Base-by-base conservation (phyloP, 495 filamentous ascomycete species). In the Hyphodiscus hymeniophilus region DNA sequence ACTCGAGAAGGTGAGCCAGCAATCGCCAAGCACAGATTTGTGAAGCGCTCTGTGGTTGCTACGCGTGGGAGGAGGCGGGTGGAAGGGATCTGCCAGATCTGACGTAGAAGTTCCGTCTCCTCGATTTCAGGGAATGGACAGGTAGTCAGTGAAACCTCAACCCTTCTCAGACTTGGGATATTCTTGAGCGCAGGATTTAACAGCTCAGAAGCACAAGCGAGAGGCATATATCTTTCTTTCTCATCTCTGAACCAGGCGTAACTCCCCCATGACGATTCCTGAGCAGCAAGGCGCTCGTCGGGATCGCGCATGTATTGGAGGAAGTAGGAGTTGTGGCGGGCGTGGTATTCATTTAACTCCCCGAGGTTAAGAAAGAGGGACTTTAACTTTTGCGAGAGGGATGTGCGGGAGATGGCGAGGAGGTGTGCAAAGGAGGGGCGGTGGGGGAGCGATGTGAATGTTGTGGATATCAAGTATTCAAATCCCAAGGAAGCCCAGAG, bases 331-430 rank as follows among this genome's bases (percentile, higher is more conserved):
- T 58, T 58, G 23, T 58, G 51, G 1, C 55, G 45, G 10, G 47
- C 51, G 33, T 58, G 51, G 21, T 58, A 54, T 22, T 58, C 55
- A 34, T 58, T 51, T 8, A 58, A 18, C 18, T 51, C 51, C 15
- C 44, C 44, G n/a, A 44, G 45, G 11, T 55, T 58, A 16, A 58
- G 28, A 15, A n/a, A 16, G 1, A 58, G 20, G n/a, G n/a, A 13
- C 17, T 48, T 34, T 18, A 58, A 48, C 5, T 46, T 28, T 21
- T 42, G 16, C 4, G 18, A 36, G 39, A 59, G 53, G n/a, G 52
- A 52, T 21, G 50, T 43, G 33, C 38, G 12, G 7, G 56, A 52
- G 16, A 59, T 21, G 11, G 30, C 18, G 4, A 22, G 10, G 3
- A 59, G 42, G 13, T 52, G 56, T 11, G 11, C 1, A 17, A 43